These are phyloP conservation scores for Diaporthe citriasiana DNA, from an alignment of 2,329 filamentous ascomycete species.

Conservation along the genomic window DNA sequence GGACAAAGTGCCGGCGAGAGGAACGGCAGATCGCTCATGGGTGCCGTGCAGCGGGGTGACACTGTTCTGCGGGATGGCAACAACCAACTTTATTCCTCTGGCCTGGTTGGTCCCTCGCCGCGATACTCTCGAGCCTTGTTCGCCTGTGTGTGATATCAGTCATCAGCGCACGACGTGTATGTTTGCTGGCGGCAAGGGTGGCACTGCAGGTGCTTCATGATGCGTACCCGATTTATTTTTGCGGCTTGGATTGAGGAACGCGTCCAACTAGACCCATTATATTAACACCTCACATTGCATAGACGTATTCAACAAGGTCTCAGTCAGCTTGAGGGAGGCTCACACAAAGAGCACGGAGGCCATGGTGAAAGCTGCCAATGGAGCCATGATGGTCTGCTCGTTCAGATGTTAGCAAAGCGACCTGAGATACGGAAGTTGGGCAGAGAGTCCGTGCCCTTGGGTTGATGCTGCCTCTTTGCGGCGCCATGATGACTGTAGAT, in stretches of 20 bases:
- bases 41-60: not conserved
- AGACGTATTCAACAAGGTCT: not conserved
- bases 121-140: conserved; percentile 36
- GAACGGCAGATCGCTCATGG: not conserved
- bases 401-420: not conserved
- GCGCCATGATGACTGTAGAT: conserved; percentile 27
- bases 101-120: not conserved
- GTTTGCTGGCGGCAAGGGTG: not conserved
- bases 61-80: not conserved
- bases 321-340: not conserved
- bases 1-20: not conserved
- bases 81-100: not conserved
- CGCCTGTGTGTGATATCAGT: conserved; percentile 28
- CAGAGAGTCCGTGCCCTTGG: conserved; percentile 24
- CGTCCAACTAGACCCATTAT: conserved; percentile 24
- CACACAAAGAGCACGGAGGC: conserved; percentile 40
- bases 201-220: not conserved
- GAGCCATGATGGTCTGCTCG: conserved; percentile 41
- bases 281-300: not conserved
- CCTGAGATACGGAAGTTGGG: not conserved
- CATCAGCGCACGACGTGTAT: not conserved
- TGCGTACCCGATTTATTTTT: conserved; percentile 42
- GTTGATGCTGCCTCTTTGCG: conserved; percentile 38
- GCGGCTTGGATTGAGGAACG: conserved; percentile 42
- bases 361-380: conserved; percentile 42